These are phyloP conservation scores for Escovopsis sp. DNA, from an alignment of 2,329 filamentous ascomycete genomes.

Conservation along the genomic window DNA sequence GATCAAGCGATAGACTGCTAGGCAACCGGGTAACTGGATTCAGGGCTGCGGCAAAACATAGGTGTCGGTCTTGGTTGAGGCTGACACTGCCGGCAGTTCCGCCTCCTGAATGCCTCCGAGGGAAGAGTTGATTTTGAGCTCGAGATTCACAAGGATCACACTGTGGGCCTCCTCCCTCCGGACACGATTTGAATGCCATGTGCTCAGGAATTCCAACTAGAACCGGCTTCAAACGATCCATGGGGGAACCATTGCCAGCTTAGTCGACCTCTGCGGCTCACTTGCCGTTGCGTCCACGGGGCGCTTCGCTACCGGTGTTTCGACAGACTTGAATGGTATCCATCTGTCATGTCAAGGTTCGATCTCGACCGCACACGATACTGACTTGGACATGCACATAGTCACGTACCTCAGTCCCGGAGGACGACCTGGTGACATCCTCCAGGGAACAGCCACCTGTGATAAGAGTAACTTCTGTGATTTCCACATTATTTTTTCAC, in stretches of 20 bases:
- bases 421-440: slow-evolving; percentile 39
- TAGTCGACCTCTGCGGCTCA: slow-evolving; percentile 53
- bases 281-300: slow-evolving; percentile 51
- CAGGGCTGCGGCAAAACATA: neutral
- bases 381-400: slow-evolving; percentile 14
- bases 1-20: slow-evolving; percentile 11
- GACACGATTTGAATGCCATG: neutral
- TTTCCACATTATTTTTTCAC: neutral
- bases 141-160: slow-evolving; percentile 60
- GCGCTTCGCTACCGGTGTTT: slow-evolving; percentile 47
- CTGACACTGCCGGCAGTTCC: slow-evolving; percentile 34
- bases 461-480: slow-evolving; percentile 39
- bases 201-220: slow-evolving; percentile 22
- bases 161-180: slow-evolving; percentile 30
- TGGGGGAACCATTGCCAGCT: slow-evolving; percentile 64
- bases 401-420: slow-evolving; percentile 49
- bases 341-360: neutral
- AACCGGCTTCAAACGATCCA: slow-evolving; percentile 66
- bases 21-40: slow-evolving; percentile 9
- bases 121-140: slow-evolving; percentile 65
- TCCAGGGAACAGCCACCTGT: slow-evolving; percentile 42
- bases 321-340: slow-evolving; percentile 48
- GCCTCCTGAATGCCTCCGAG: slow-evolving; percentile 46
- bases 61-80: neutral
- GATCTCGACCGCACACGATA: neutral